These are phyloP conservation scores for Pseudozyma tsukubaensis DNA, from an alignment of 1,284 basidiomycete genomes.

Conservation along the genomic window DNA sequence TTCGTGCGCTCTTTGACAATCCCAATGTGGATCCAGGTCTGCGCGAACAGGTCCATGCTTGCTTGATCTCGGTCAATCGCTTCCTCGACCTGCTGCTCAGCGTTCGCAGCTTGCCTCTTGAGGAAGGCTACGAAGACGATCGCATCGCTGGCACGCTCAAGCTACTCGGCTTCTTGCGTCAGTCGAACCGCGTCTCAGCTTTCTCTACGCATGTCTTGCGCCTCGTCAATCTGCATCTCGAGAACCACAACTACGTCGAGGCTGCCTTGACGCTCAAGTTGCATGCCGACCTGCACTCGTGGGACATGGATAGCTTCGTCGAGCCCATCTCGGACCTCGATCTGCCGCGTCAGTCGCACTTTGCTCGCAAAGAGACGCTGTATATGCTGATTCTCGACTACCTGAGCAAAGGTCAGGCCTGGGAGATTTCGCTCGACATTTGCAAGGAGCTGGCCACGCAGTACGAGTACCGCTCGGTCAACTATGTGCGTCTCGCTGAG, in stretches of 20 bases:
- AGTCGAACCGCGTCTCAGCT: conserved; percentile 61
- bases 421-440: conserved; percentile 91
- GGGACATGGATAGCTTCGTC: conserved; percentile 79
- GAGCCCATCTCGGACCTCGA: conserved; percentile 75
- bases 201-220: conserved; percentile 64
- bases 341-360: conserved; percentile 90
- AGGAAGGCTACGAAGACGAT: conserved; percentile 76
- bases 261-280: conserved; percentile 86
- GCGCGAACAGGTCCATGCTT: conserved; percentile 80
- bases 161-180: conserved; percentile 63
- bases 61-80: conserved; percentile 88
- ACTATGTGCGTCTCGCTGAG: conserved; percentile 72
- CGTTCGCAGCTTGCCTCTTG: conserved; percentile 79
- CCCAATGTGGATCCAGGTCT: conserved; percentile 83
- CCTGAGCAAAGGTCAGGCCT: conserved; percentile 86
- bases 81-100: conserved; percentile 94
- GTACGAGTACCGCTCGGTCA: conserved; percentile 61
- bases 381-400: conserved; percentile 70
- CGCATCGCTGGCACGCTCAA: conserved; percentile 90
- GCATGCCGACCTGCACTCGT: conserved; percentile 91
- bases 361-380: conserved; percentile 83
- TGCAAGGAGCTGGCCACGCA: conserved; percentile 77
- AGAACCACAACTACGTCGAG: conserved; percentile 88
- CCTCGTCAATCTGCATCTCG: conserved; percentile 74
- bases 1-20: conserved; percentile 86